Base-by-base conservation (phyloP, 306 rosid genomes). In the Herpetospermum pedunculosum region DNA sequence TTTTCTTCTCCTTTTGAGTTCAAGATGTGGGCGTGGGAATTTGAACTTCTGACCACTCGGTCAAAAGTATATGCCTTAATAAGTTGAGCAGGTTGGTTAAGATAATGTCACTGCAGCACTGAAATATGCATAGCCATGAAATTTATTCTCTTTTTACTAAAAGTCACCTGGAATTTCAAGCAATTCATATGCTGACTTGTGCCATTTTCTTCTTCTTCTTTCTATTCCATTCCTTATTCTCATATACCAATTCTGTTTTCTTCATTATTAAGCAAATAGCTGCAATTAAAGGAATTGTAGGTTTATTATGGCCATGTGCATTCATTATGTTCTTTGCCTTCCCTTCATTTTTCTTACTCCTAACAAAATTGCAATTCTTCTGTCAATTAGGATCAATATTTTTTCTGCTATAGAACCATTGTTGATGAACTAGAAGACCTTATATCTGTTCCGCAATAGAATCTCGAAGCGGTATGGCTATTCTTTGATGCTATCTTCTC, bases 321-420 rank as follows among this genome's bases (percentile, higher is more conserved):
- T 19, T 65, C 21, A 26, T 52, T 65, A 19, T 26, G 14, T 28
- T 25, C 40, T 10, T 7, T 12, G 32, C 8, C 26, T 63, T 44
- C 26, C 32, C 18, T 16, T 15, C 14, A 21, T 2, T 59, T 14
- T 8, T 53, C 47, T 13, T 34, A 19, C 70, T 57, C 76, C 74
- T 83, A 29, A 70, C 77, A 25, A 44, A 10, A 76, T 16, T 54
- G 53, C 25, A 59, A 70, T 69, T 48, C 71, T 54, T 7, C 72
- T 78, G 73, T 75, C 32, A 71, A 16, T 59, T 80, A 88, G 94
- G 91, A 83, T 44, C 78, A 75, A 46, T 75, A 75, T 26, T n/a
- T 32, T 75, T 75, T 75, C 78, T 75, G 78, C 60, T 75, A 75
- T n/a, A 47, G 9, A 60, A 50, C 72, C n/a, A 75, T 75, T 3